These are phyloP conservation scores for Ambrosiella xylebori DNA, from an alignment of 2,329 filamentous ascomycete genomes.

Conservation along the genomic window DNA sequence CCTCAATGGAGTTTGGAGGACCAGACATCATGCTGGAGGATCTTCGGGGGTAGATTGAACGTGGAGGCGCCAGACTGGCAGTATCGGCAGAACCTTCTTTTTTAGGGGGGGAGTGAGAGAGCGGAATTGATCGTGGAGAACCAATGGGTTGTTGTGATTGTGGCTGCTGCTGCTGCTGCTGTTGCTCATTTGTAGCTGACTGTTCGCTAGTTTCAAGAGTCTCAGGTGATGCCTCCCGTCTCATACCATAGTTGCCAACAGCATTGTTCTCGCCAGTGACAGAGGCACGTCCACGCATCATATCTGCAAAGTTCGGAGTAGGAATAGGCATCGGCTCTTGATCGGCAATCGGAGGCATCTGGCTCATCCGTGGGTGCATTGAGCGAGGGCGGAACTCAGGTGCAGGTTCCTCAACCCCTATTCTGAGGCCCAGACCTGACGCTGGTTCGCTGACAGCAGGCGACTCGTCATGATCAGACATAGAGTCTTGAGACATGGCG, in stretches of 20 bases:
- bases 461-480: conserved; percentile 18
- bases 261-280: conserved; percentile 2
- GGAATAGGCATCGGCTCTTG: conserved; percentile 15
- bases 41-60: conserved; percentile 31
- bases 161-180: background rate
- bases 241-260: conserved; percentile 29
- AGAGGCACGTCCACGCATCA: conserved; percentile 10
- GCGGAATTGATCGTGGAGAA: conserved; percentile 17
- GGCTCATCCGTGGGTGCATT: conserved; percentile 59
- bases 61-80: conserved; percentile 32
- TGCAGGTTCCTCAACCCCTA: conserved; percentile 41
- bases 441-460: conserved; percentile 15
- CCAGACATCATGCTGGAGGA: conserved; percentile 45
- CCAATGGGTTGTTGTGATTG: conserved; percentile 18
- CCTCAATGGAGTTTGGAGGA: conserved; percentile 32
- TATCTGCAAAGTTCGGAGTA: conserved; percentile 6
- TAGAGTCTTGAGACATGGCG: conserved; percentile 48
- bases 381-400: conserved; percentile 45
- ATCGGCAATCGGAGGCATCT: conserved; percentile 30
- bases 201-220: conserved; percentile 22
- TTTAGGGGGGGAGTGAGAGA: conserved; percentile 1
- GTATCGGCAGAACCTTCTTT: conserved; percentile 6
- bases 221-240: conserved; percentile 39
- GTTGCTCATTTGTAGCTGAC: conserved; percentile 27
- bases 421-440: conserved; percentile 31